Base-by-base conservation (phyloP, 2,329 filamentous ascomycete genomes). In the Nemania abortiva region DNA sequence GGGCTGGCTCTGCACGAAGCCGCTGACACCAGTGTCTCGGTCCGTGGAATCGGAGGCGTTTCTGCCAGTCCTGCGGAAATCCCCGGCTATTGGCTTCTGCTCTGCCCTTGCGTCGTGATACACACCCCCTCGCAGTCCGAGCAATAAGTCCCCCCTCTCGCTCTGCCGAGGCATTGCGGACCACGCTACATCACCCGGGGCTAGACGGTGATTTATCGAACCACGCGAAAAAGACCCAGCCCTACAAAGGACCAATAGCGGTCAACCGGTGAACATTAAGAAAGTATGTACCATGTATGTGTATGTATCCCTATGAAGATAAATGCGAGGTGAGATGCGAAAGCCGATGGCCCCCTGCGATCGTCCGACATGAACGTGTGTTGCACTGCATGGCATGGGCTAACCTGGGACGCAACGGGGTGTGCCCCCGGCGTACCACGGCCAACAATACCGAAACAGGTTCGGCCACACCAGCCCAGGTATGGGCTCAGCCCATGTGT, bases 71-170 rank as follows among this genome's bases (percentile, higher is more conserved):
- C 42, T 3, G 49, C 60, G 31, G 39, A 59, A 55, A 47, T 6
- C 20, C 18, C 27, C 45, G 53, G 45, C 31, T 56, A 18, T 34
- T 34, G 27, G 54, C n/a, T n/a, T n/a, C n/a, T n/a, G n/a, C n/a
- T n/a, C 29, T 65, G 27, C n/a, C 50, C 47, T 55, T 15, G 15
- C 24, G 39, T 59, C 31, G 49, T 65, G 50, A 37, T 34, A 20
- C 63, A 53, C 59, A 22, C 34, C 13, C 29, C 45, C 42, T 52
- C 56, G 61, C 62, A 52, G 24, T 53, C 66, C 42, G 61, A 68
- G 61, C 22, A 27, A 6, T 24, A 50, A 50, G 11, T 37, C 22
- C 20, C 22, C 47, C 27, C 50, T 58, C 52, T 34, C 49, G 3
- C 15, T 31, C 24, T 45, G 29, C 50, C 57, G 39, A 39, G 49